phyloP scores from a whole-genome alignment of 2,329 filamentous ascomycete species.

The Diaporthe aspalathi region DNA sequence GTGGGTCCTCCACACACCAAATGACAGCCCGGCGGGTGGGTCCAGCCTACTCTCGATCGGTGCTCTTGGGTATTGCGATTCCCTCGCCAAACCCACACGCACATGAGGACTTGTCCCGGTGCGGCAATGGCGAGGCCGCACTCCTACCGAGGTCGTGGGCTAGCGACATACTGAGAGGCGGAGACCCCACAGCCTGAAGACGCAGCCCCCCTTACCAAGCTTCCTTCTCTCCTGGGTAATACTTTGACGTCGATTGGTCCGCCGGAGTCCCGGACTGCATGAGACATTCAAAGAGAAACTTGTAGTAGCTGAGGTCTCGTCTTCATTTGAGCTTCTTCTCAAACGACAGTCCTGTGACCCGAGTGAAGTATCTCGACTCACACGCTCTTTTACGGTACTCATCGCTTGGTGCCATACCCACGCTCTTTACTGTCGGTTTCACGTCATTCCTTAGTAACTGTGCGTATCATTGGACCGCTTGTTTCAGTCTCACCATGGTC shows the following conservation, averaged over 20 bases:
- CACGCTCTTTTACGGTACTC: slow-evolving; percentile 22
- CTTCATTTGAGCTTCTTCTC: neutral
- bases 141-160: neutral
- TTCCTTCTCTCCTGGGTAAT: neutral
- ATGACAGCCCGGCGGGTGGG: neutral
- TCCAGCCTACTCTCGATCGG: neutral
- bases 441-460: slow-evolving; percentile 4
- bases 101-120: neutral
- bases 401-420: slow-evolving; percentile 9
- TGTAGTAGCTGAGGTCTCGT: neutral
- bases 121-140: slow-evolving; percentile 1
- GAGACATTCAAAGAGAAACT: neutral
- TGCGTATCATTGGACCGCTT: no score
- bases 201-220: neutral
- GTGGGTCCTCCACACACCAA: neutral
- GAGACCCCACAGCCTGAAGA: neutral
- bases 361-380: slow-evolving; percentile 2
- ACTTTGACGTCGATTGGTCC: slow-evolving; percentile 12
- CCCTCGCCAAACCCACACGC: neutral
- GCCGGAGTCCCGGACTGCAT: neutral
- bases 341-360: neutral
- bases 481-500: neutral
- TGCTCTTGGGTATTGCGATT: slow-evolving; percentile 5
- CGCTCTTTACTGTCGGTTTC: slow-evolving; percentile 1
- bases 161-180: neutral